Evolutionary conservation across 148 eudicot genomes (phyloP).

Genomic region (Talinum fruticosum): DNA sequence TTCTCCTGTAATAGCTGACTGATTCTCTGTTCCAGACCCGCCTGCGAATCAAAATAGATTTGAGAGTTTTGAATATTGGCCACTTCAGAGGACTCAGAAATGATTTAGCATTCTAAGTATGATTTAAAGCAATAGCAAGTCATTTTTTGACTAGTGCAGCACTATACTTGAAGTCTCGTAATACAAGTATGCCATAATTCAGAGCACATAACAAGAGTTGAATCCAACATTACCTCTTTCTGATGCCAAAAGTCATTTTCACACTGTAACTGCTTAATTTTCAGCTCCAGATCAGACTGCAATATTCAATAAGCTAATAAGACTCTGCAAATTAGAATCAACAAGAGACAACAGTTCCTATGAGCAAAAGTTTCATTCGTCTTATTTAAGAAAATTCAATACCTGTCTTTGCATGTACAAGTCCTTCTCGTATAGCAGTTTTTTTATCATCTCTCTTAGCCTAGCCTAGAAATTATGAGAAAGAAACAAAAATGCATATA

Average conservation of each 20-base stretch:
- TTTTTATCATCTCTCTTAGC: slow-evolving; percentile 42
- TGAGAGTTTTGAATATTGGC: slow-evolving; percentile 2
- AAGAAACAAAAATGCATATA: slow-evolving; percentile 2
- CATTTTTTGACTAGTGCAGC: neutral
- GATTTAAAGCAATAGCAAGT: neutral
- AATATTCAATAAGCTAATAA: slow-evolving; percentile 16
- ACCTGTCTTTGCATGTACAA: slow-evolving; percentile 47
- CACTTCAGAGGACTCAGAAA: neutral
- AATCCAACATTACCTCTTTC: slow-evolving; percentile 52
- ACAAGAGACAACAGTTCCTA: neutral
- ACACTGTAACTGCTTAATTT: slow-evolving; percentile 39
- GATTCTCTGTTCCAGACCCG: slow-evolving; percentile 45
- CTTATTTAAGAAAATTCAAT: slow-evolving; percentile 1
- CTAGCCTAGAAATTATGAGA: slow-evolving; percentile 36
- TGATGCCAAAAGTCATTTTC: slow-evolving; percentile 63
- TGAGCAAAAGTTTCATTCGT: neutral
- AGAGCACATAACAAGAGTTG: neutral
- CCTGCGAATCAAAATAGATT: slow-evolving; percentile 37
- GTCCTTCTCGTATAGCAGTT: slow-evolving; percentile 46
- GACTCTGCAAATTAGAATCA: neutral
- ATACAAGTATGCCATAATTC: neutral
- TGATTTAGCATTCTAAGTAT: neutral
- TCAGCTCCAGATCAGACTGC: slow-evolving; percentile 54
- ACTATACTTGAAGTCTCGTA: neutral
- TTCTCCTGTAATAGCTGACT: slow-evolving; percentile 50